These are phyloP conservation scores for Thymus mandschuricus DNA, from an alignment of 257 asterid species.

Conservation along the genomic window DNA sequence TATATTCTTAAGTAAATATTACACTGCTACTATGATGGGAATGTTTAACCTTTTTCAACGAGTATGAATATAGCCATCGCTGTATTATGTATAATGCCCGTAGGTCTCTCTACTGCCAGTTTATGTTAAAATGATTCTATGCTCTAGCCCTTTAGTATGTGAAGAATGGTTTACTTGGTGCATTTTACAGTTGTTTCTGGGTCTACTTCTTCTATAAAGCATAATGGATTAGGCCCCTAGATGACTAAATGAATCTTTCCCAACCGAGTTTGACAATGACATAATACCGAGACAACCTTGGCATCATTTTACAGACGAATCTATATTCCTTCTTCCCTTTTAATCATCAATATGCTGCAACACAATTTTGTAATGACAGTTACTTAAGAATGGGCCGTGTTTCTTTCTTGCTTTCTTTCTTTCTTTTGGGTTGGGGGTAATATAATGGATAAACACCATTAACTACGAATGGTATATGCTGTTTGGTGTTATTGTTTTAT, in stretches of 20 bases:
- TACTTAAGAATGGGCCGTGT: neutral
- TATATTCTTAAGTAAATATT: neutral
- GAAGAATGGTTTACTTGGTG: neutral
- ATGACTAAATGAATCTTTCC: too few species aligned
- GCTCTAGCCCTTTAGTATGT: neutral
- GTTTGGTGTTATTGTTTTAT: neutral
- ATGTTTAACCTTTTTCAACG: neutral
- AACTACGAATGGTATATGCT: neutral
- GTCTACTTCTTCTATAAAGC: neutral
- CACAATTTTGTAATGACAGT: neutral
- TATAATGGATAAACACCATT: neutral
- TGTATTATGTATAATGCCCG: neutral
- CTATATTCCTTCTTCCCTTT: neutral
- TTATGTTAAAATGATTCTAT: neutral
- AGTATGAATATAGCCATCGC: constrained; percentile 7
- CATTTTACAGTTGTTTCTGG: neutral
- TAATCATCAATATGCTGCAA: neutral
- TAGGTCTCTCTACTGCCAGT: neutral
- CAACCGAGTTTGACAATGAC: too few species aligned
- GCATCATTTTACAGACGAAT: too few species aligned
- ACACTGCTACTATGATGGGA: neutral
- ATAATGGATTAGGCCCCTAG: too few species aligned
- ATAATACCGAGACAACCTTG: too few species aligned
- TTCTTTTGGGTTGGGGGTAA: too few species aligned
- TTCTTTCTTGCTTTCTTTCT: too few species aligned